phyloP scores from a whole-genome alignment of 2,329 filamentous ascomycete genomes.

The Aureobasidium lini region DNA sequence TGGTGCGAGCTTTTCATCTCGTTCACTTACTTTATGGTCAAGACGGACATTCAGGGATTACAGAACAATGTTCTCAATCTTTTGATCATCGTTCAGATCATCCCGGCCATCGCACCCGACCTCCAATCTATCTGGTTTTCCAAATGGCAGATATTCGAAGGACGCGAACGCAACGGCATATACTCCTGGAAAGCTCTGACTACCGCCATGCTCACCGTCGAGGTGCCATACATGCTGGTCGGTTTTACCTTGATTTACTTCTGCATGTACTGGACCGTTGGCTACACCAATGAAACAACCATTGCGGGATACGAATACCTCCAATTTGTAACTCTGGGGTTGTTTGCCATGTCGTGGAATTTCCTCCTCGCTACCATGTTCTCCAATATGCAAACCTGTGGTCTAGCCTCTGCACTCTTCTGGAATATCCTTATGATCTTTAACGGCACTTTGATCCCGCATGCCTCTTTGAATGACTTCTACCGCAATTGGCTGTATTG shows the following conservation, averaged over 20 bases:
- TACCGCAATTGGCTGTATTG: constrained; percentile 48
- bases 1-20: constrained; percentile 45
- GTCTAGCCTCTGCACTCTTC: constrained; percentile 11
- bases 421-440: constrained; percentile 15
- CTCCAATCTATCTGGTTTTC: constrained; percentile 43
- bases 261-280: constrained; percentile 55
- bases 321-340: background rate
- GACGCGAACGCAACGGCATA: constrained; percentile 44
- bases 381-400: constrained; percentile 15
- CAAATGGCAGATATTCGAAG: constrained; percentile 49
- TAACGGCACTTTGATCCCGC: constrained; percentile 8
- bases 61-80: constrained; percentile 17
- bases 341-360: constrained; percentile 9
- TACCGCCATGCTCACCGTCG: constrained; percentile 58
- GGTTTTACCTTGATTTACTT: constrained; percentile 54
- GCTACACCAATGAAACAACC: constrained; percentile 53
- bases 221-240: constrained; percentile 56
- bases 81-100: constrained; percentile 10
- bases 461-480: constrained; percentile 10
- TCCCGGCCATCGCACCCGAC: constrained; percentile 3
- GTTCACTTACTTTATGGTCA: constrained; percentile 37
- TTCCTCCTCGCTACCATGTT: background rate
- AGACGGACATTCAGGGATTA: constrained; percentile 24
- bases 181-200: constrained; percentile 68
- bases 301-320: constrained; percentile 29